phyloP scores from a whole-genome alignment of 352 stramenopile genomes.

The Vaucheria bursata region DNA sequence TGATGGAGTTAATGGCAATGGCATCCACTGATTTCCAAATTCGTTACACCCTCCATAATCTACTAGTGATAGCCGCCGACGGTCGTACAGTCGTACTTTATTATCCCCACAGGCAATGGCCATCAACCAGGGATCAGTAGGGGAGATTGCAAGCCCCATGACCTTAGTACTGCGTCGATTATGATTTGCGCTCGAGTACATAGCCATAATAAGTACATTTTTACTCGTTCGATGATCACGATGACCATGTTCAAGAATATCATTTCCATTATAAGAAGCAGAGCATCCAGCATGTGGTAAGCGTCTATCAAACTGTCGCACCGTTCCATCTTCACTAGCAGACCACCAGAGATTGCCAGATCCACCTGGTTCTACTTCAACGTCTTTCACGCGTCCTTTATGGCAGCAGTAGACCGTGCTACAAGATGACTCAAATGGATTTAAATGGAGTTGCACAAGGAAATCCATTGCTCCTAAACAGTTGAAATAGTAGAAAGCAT shows the following conservation, averaged over 20 bases:
- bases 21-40: neutral
- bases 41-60: too few relatives aligned
- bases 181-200: neutral
- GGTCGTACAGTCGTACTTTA: slow-evolving; percentile 28
- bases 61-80: neutral
- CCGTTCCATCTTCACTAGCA: slow-evolving; percentile 63
- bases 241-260: too few relatives aligned
- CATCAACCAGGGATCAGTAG: slow-evolving; percentile 12
- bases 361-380: slow-evolving; percentile 49
- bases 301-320: slow-evolving; percentile 34
- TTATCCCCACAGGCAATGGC: slow-evolving; percentile 34
- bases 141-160: slow-evolving; percentile 22
- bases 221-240: neutral
- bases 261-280: too few relatives aligned
- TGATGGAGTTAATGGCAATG: too few relatives aligned
- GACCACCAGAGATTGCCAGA: slow-evolving; percentile 55
- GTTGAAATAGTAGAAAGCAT: slow-evolving; percentile 5
- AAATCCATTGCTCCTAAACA: slow-evolving; percentile 43
- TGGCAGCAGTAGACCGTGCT: slow-evolving; percentile 61
- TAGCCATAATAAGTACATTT: neutral
- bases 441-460: slow-evolving; percentile 71
- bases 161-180: neutral
- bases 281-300: slow-evolving; percentile 21
- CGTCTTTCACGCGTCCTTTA: slow-evolving; percentile 66
- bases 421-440: slow-evolving; percentile 59